Evolutionary conservation across 768 basidiomycete species (phyloP), one percentile per base, ranked within the genome.

Genomic region (Clitopilus passeckerianus): DNA sequence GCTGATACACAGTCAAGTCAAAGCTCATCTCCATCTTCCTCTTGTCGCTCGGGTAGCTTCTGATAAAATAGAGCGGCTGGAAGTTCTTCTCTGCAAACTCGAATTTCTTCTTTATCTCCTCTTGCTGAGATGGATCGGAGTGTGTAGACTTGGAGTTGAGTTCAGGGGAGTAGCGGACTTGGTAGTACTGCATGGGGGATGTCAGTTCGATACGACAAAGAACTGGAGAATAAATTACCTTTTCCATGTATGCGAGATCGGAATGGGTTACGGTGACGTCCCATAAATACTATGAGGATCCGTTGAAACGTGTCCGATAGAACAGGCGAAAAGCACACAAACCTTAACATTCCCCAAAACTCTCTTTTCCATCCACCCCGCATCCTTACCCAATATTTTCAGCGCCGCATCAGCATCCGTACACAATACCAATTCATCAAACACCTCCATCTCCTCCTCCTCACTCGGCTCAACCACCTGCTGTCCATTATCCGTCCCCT

Each of bases 21-120:
- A 81, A 82, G 63, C 77, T 78, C 81, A 81, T 82, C 66, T 82
- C 80, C 53, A 81, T 72, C 71, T 77, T 80, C 35, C 68, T 71
- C 61, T 73, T 78, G 63, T 79, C 78, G 24, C 68, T 57, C 6
- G 71, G 72, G 56, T 82, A 77, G 56, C 74, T 77, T 61, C 74
- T 72, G 33, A 78, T 79, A 63, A 76, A 81, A 63, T 81, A 80
- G 15, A 81, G 71, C 2, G 78, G 78, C 1, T 72, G 67, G 62
- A 80, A 81, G 57, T 74, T 70, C 30, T 72, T 69, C 54, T 73
- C 62, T 1, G 76, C 77, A 56, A 78, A 77, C 63, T 64, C 58
- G 67, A 73, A 59, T 67, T 70, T 65, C 44, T 73, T 67, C 53
- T 63, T 64, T 24, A 60, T 65, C 30, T 71, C 63, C n/a, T 41